Evolutionary conservation across 225 moss, liverwort and hornwort species (phyloP), one percentile per base, ranked within the genome.

Genomic region (Marchantia polymorpha): DNA sequence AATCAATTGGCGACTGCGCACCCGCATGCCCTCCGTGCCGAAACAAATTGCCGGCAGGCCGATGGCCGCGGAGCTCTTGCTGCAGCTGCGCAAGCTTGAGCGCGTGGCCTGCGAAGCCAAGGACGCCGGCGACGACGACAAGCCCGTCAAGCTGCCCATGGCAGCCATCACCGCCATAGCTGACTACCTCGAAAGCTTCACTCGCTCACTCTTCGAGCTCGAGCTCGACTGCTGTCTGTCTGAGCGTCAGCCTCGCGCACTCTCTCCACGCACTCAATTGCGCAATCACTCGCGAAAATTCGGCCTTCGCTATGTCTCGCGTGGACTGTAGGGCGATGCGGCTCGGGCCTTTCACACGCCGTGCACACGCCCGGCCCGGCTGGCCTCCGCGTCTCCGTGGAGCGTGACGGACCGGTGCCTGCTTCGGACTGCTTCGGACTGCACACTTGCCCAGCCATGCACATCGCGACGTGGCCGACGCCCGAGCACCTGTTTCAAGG

Each of bases 161-260:
- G 82, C 83, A 31, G 55, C 75, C 81, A 82, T 59, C 19, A 79
- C 76, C 64, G 86, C 86, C 83, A 83, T 87, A 27, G 69, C 77
- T 64, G 54, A 12, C 7, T 5, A 2, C 25, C 19, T 19, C 73
- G 8, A 25, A 12, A 8, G n/a, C 25, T 12, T 56, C 56, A 56
- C 56, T 54, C 52, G 25, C 52, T 52, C 54, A 25, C 16, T 15
- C 52, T 25, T 39, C 69, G 16, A 19, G 46, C 0, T 20, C 13
- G 22, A 20, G 39, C 14, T 39, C 27, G 3, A 61, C 17, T 63
- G n/a, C 8, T n/a, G 25, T 13, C 61, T 20, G 61, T 61, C 61
- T 2, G 10, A 61, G n/a, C n/a, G n/a, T n/a, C n/a, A n/a, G n/a
- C n/a, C n/a, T n/a, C 19, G 7, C 31, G 46, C 39, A 16, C 47